These are phyloP conservation scores for Yamadazyma phyllophila DNA, from an alignment of 805 yeast genomes.

Conservation along the genomic window DNA sequence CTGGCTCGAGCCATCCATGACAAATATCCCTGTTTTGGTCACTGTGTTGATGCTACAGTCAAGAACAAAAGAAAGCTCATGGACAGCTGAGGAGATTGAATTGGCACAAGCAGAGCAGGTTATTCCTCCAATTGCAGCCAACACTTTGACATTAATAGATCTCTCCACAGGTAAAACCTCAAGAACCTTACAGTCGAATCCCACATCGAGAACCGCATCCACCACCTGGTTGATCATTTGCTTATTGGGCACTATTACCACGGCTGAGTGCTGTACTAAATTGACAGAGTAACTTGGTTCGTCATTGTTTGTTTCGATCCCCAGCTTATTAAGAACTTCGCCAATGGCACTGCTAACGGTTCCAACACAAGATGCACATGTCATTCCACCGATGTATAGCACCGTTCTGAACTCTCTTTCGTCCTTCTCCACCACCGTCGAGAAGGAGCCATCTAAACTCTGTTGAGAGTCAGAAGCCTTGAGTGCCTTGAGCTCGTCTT, in stretches of 20 bases:
- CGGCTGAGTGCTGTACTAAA: constrained; percentile 50
- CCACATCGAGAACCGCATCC: constrained; percentile 27
- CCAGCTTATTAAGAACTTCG: constrained; percentile 15
- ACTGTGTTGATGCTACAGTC: constrained; percentile 56
- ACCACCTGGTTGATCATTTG: constrained; percentile 38
- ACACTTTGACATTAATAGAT: constrained; percentile 47
- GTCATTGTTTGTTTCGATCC: constrained; percentile 9
- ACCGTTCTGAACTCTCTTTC: constrained; percentile 44
- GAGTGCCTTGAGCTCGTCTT: constrained; percentile 16
- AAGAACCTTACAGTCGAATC: constrained; percentile 48
- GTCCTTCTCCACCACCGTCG: constrained; percentile 24
- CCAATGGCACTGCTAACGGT: constrained; percentile 30
- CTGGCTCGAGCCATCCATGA: constrained; percentile 43
- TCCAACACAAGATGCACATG: constrained; percentile 38
- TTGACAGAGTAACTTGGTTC: constrained; percentile 48
- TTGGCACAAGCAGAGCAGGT: constrained; percentile 71
- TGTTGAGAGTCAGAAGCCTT: constrained; percentile 8
- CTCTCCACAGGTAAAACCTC: constrained; percentile 60
- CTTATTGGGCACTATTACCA: constrained; percentile 51
- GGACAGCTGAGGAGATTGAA: constrained; percentile 49
- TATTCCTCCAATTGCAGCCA: constrained; percentile 69
- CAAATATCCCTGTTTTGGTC: constrained; percentile 61
- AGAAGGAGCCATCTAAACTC: constrained; percentile 18
- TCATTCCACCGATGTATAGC: constrained; percentile 49
- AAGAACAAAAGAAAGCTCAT: constrained; percentile 49